Base-by-base conservation (phyloP, 129 eudicot genomes). In the Escallonia rubra region DNA sequence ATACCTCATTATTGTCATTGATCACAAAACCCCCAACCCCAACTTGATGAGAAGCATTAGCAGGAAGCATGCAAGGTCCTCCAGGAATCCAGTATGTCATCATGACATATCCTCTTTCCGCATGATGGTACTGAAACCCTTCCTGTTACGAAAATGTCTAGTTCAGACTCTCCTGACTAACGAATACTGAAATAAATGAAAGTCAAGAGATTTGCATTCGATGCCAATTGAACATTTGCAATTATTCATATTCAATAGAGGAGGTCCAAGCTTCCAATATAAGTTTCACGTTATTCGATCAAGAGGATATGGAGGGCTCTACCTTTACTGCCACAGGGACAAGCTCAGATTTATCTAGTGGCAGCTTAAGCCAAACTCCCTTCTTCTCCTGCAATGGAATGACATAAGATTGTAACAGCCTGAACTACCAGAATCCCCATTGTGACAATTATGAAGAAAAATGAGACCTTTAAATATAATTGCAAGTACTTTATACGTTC, bases 361-460 rank as follows among this genome's bases (percentile, higher is more conserved):
- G 98, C 50, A 91, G 73, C 83, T 91, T 91, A 4, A 91, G 87
- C 96, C 98, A 91, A 68, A 91, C 76, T 46, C 96, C 98, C 71
- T 91, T 86, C 85, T 88, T 91, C 10, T 96, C 96, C 98, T 91
- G 80, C 74, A 83, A 56, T 67, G 44, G 39, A 63, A 43, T 12
- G 10, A 61, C n/a, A 45, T 52, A 41, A 57, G 16, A 42, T 59
- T 66, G 34, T 23, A 23, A 23, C 34, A 23, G 34, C 34, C 34
- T 23, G 34, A 23, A 1, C 34, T 23, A 23, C 34, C 34, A 23
- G 34, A 23, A 23, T 23, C 34, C 34, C 34, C 34, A 23, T 23
- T 23, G 34, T 1, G 34, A 23, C 0, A 1, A 0, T 23, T 23
- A 23, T 23, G 34, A 23, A 23, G 1, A 23, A 23, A 23, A 23